A percentile compares a stretch with the other conserved stretches of the same genome.
phyloP scores from a whole-genome alignment of 208 protist species.

The Crithidia thermophila region DNA sequence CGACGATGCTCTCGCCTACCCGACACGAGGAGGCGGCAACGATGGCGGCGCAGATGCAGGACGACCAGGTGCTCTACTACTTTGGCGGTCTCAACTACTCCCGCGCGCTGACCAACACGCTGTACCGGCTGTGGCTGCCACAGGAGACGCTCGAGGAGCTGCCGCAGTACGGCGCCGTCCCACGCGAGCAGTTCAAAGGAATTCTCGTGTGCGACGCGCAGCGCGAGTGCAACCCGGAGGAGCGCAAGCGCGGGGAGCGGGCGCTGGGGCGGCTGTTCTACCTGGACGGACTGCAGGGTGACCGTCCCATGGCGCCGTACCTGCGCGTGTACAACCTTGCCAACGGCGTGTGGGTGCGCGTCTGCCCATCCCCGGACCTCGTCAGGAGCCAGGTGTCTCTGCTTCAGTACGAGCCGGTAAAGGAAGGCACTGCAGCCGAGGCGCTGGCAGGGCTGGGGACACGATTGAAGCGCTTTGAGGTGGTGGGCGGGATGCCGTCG shows the following conservation, averaged over 20 bases:
- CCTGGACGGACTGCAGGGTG: constrained; percentile 55
- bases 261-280: constrained; percentile 48
- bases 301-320: constrained; percentile 41
- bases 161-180: constrained; percentile 48
- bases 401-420: constrained; percentile 22
- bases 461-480: constrained; percentile 40
- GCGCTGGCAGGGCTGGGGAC: background rate
- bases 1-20: background rate
- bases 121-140: constrained; percentile 50
- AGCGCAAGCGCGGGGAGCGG: constrained; percentile 15
- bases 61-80: constrained; percentile 36
- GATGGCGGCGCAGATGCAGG: background rate
- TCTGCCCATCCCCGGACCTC: constrained; percentile 52
- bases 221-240: constrained; percentile 29
- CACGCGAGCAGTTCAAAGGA: constrained; percentile 58
- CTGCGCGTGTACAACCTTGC: constrained; percentile 48
- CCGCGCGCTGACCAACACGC: constrained; percentile 37
- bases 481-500: constrained; percentile 54
- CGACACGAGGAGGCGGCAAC: background rate
- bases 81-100: constrained; percentile 57
- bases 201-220: constrained; percentile 50
- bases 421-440: background rate
- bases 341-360: constrained; percentile 42
- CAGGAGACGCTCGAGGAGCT: constrained; percentile 39
- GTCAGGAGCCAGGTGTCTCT: constrained; percentile 44